Base-by-base conservation (phyloP, 805 yeast genomes). In the Ogataea wickerhamii region DNA sequence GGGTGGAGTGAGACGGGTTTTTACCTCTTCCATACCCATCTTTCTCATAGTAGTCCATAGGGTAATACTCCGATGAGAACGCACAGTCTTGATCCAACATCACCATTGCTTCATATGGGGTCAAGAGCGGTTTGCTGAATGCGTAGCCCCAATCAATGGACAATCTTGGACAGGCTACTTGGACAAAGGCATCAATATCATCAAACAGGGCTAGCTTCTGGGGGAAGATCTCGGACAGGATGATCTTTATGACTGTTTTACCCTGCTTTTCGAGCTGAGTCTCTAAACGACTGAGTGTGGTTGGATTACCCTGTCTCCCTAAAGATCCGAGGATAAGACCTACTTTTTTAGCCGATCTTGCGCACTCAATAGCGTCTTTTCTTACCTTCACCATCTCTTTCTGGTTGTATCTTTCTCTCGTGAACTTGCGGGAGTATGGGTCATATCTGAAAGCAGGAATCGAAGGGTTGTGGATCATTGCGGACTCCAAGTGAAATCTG, bases 71-170 rank as follows among this genome's bases (percentile, higher is more conserved):
- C 28, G 73, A 74, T 32, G 61, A 66, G 76, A 93, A 85, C 61
- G 67, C 71, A 25, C 65, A 65, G 53, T 88, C 97, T 32, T 80
- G 72, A 6, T 76, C 82, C 49, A 93, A 61, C 73, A 88, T 74
- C 4, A 89, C 95, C 87, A 86, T 87, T 0, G 96, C 87, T 57
- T 93, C 98, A 58, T 93, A 93, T 0, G 98, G 98, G 0, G 98
- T 91, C 41, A 93, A 64, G 29, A 93, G 65, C 0, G 98, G 98
- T 55, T 84, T 85, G 42, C 80, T 79, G 56, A 93, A 93, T 0
- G 98, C 98, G 60, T 93, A 93, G 0, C 98, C 98, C 98, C 98
- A 93, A 60, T 93, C 98, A 28, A 93, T 91, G 2, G 96, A 87
- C 32, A 93, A 66, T 53, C 98, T 71, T 0, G 98, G 98, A 58